These are phyloP conservation scores for Phytophthora sansomeana DNA, from an alignment of 352 stramenopile genomes.

Conservation along the genomic window DNA sequence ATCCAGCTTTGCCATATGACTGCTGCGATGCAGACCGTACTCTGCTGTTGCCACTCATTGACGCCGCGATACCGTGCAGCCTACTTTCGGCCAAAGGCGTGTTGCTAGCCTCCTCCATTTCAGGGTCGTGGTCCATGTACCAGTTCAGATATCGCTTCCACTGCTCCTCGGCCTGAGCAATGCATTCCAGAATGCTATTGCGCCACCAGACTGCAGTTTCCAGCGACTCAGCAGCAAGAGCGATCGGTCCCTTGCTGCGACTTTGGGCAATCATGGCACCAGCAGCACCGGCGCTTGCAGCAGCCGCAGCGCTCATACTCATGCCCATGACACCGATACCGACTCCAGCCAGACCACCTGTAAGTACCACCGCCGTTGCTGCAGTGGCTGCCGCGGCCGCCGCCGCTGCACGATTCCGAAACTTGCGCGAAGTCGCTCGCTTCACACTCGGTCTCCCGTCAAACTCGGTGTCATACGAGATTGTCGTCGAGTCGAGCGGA, in stretches of 20 bases:
- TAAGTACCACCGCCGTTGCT: constrained; percentile 81
- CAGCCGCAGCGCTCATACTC: constrained; percentile 81
- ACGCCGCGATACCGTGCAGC: constrained; percentile 1
- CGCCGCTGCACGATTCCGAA: constrained; percentile 69
- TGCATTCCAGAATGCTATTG: constrained; percentile 87
- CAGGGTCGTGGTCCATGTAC: constrained; percentile 86
- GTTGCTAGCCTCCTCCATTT: constrained; percentile 42
- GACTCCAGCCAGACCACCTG: constrained; percentile 77
- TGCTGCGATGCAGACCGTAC: constrained; percentile 29
- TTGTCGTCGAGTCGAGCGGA: constrained; percentile 32
- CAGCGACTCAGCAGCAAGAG: constrained; percentile 80
- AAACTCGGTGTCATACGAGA: constrained; percentile 42
- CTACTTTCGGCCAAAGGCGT: constrained; percentile 28
- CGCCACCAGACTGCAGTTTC: constrained; percentile 89
- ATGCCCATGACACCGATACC: constrained; percentile 83
- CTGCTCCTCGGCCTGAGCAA: constrained; percentile 84
- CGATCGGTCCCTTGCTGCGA: constrained; percentile 74
- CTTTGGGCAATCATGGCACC: constrained; percentile 78
- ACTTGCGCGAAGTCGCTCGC: constrained; percentile 58
- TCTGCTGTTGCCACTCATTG: constrained; percentile 5
- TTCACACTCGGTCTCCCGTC: constrained; percentile 58
- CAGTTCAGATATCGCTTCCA: constrained; percentile 89
- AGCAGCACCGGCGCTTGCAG: constrained; percentile 74
- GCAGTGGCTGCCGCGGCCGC: constrained; percentile 77
- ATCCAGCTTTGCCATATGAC: constrained; percentile 20